Percentiles rank a stretch among this genome's conserved stretches.
Evolutionary conservation across 306 rosid species (phyloP).

Genomic region (Fragaria ananassa): DNA sequence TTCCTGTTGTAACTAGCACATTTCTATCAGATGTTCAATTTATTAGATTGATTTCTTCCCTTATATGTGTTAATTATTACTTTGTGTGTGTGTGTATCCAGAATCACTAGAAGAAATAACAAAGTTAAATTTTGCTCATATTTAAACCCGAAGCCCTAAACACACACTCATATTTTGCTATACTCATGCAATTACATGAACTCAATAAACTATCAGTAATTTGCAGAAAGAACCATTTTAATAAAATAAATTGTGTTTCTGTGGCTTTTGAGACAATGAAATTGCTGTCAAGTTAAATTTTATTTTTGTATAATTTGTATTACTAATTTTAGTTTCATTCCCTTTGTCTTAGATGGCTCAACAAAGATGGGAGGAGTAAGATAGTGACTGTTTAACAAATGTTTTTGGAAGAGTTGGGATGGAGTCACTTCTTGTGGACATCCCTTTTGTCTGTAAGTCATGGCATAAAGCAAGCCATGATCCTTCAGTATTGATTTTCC

Average conservation of each 20-base stretch:
- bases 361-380: not conserved
- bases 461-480: not conserved
- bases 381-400: not conserved
- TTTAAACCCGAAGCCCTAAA: no score
- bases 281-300: not conserved
- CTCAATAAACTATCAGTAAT: no score
- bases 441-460: constrained; percentile 6
- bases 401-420: not conserved
- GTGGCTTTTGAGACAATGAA: not conserved
- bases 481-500: not conserved
- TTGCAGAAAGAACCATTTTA: not conserved
- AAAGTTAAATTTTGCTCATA: no score
- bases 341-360: not conserved
- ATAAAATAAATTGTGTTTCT: not conserved
- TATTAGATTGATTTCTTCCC: not conserved
- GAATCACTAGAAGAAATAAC: no score
- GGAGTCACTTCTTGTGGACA: not conserved
- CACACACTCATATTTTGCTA: not conserved
- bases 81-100: no score
- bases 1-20: not conserved
- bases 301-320: not conserved
- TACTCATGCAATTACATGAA: not conserved
- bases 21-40: not conserved
- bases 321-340: not conserved
- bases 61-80: not conserved